Conservation (phyloP, 345 rosid genomes). For the Salix viminalis region DNA sequence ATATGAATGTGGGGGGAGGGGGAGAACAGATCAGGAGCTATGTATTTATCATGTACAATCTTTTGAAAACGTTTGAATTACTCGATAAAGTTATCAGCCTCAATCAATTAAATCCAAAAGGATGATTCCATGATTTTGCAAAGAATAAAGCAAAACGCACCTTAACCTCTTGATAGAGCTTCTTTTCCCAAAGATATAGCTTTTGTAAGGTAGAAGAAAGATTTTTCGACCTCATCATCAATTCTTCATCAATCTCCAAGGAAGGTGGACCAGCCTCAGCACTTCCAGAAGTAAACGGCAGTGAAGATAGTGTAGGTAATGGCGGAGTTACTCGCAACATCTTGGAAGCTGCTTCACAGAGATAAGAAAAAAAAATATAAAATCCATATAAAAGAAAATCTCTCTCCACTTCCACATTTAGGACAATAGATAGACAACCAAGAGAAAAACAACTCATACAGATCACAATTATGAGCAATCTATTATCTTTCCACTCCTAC, state of each 20-base stretch:
- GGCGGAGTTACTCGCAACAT: conserved; percentile 61
- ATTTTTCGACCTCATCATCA: conserved; percentile 57
- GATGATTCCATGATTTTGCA: neutral
- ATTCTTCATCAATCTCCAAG: conserved; percentile 63
- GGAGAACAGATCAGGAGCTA: neutral
- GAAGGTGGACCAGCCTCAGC: conserved; percentile 37
- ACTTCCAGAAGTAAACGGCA: conserved; percentile 53
- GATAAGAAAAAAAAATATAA: neutral
- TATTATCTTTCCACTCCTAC: conserved; percentile 32
- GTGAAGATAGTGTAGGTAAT: conserved; percentile 45
- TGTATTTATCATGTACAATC: neutral
- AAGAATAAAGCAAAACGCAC: conserved; percentile 31
- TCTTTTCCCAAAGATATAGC: conserved; percentile 92
- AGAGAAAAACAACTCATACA: neutral
- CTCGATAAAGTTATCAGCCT: neutral
- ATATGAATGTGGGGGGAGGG: neutral
- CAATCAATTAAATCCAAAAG: neutral
- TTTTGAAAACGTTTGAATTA: neutral
- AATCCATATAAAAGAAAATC: neutral
- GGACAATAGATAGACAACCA: neutral
- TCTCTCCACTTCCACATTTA: neutral
- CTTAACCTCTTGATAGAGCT: conserved; percentile 85
- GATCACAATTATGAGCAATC: conserved; percentile 4
- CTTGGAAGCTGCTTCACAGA: conserved; percentile 47
- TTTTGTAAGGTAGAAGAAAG: conserved; percentile 89